Evolutionary conservation across 345 rosid species (phyloP), one percentile per base, ranked within the genome.

Genomic region (Murraya paniculata): DNA sequence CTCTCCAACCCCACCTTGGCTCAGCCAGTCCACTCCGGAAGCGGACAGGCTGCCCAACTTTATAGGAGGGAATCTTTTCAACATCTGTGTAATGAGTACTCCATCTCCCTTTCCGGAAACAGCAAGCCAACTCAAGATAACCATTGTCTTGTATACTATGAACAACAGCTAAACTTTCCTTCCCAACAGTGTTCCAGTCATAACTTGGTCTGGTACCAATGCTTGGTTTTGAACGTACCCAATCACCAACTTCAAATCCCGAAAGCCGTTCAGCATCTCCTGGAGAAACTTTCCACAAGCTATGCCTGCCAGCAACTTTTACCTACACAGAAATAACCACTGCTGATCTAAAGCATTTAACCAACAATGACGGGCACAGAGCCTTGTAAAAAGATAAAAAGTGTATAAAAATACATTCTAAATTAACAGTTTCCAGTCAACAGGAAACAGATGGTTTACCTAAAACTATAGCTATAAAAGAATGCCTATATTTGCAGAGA

Each of bases 1-100:
- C 98, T 84, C 98, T 88, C 99, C 99, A 96, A 14, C 99, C 98
- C 99, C 98, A 94, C 82, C 98, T 89, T 67, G 99, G 99, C 78
- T 94, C 98, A 64, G 72, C 78, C 67, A 96, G 79, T 67, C 97
- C 97, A 78, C 84, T 78, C 33, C 95, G 97, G 81, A 96, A 94
- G 69, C 81, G 88, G 79, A 94, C 97, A 85, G 89, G 93, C 87
- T 92, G 98, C 75, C 99, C 95, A 3, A 93, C 90, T 88, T 87
- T 96, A 72, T 83, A 86, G 84, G 93, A 72, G 24, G 91, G 88
- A 75, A 96, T 88, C 90, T 94, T 90, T 85, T 92, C 98, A 73
- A 94, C 85, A 82, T 96, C 99, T 39, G 94, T 86, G 85, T 81
- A 91, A 82, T 94, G 98, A 39, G 95, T 85, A 65, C 71, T 85